Percentiles rank a stretch among this genome's conserved stretches.
Evolutionary conservation across 495 filamentous ascomycete genomes (phyloP).

Genomic region (Mytilinidion resinicola): DNA sequence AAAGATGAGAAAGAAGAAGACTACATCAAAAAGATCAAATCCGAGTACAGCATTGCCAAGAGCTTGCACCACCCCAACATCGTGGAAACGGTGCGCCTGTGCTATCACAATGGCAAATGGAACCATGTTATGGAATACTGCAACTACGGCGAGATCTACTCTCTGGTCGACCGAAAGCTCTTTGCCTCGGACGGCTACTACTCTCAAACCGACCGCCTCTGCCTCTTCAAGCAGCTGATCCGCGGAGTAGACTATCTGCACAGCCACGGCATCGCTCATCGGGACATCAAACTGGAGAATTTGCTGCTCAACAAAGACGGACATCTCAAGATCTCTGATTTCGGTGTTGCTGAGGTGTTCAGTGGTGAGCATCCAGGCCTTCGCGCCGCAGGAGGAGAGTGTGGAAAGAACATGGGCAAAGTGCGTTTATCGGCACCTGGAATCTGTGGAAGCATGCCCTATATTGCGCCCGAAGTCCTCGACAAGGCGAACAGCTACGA

Average conservation of each 20-base stretch:
- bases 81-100: constrained; percentile 64
- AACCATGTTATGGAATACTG: constrained; percentile 86
- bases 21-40: constrained; percentile 73
- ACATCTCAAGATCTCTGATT: constrained; percentile 74
- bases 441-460: constrained; percentile 69
- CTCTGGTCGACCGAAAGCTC: constrained; percentile 52
- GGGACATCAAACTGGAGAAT: constrained; percentile 80
- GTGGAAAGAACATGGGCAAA: constrained; percentile 60
- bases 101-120: constrained; percentile 58
- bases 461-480: constrained; percentile 72
- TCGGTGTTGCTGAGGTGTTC: constrained; percentile 73
- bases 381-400: constrained; percentile 54
- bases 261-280: constrained; percentile 64
- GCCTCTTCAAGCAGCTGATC: constrained; percentile 75
- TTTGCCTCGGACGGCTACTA: constrained; percentile 43
- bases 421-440: constrained; percentile 60
- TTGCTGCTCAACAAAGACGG: constrained; percentile 62
- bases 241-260: constrained; percentile 66
- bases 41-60: constrained; percentile 71
- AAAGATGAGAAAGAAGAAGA: constrained; percentile 56
- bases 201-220: constrained; percentile 52
- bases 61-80: constrained; percentile 74
- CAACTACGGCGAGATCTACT: constrained; percentile 63
- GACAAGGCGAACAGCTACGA: constrained; percentile 62
- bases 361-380: constrained; percentile 66